These are phyloP conservation scores for Clohesyomyces aquaticus DNA, from an alignment of 495 filamentous ascomycete species.

Conservation along the genomic window DNA sequence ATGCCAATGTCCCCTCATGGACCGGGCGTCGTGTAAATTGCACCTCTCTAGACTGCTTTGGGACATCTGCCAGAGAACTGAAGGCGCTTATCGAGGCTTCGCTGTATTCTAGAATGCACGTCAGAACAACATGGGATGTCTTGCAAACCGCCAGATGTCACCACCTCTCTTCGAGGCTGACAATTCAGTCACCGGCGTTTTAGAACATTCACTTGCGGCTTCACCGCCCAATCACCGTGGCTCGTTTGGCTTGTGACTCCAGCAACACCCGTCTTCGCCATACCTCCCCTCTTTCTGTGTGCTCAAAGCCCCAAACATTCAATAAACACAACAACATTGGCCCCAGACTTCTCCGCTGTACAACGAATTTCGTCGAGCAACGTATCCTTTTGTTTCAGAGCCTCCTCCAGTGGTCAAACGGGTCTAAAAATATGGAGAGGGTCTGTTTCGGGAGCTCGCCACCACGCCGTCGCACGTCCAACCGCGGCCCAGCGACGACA, in stretches of 20 bases:
- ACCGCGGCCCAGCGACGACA: not conserved
- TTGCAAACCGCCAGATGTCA: not conserved
- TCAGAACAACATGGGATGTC: not conserved
- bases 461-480: not conserved
- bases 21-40: not conserved
- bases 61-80: not conserved
- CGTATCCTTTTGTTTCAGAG: slow-evolving; percentile 12
- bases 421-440: slow-evolving; percentile 11
- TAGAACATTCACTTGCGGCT: not conserved
- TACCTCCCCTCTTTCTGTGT: not conserved
- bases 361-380: slow-evolving; percentile 21
- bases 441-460: not conserved
- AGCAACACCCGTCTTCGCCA: not conserved
- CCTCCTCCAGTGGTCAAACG: not conserved
- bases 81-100: not conserved
- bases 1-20: not conserved
- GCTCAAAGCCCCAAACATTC: slow-evolving; percentile 1
- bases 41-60: not conserved
- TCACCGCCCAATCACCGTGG: not conserved
- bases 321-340: not conserved
- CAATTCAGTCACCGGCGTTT: not conserved
- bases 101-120: not conserved
- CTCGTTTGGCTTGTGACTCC: not conserved
- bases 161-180: not conserved
- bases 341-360: not conserved